Conservation (phyloP, 257 asterid species). For the Solanum lycopersicoides region DNA sequence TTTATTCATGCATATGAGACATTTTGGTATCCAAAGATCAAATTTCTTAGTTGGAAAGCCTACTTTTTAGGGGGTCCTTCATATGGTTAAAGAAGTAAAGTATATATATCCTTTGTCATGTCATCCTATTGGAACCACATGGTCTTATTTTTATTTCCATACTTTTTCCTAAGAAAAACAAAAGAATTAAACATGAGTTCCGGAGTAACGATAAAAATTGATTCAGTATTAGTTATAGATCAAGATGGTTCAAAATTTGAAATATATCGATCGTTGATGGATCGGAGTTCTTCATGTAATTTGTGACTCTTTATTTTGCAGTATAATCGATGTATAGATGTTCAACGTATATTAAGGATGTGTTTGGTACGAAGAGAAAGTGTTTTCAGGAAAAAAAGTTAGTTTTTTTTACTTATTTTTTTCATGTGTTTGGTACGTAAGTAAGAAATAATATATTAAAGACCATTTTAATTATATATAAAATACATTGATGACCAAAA, state of each 20-base stretch:
- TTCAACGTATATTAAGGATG: background rate
- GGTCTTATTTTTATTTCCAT: background rate
- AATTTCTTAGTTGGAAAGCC: conserved; percentile 41
- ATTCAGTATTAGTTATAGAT: background rate
- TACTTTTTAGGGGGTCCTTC: conserved; percentile 2
- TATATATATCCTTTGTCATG: background rate
- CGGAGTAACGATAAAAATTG: background rate
- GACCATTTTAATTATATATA: no score
- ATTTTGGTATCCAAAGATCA: conserved; percentile 38
- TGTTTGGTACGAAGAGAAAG: background rate
- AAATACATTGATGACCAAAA: no score
- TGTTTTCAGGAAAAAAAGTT: background rate
- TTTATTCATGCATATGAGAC: conserved; percentile 26
- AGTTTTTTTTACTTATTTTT: background rate
- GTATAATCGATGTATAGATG: background rate
- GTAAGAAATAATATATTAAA: background rate
- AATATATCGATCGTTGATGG: background rate
- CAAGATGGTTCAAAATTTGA: background rate
- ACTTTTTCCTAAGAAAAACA: background rate
- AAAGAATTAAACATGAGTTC: background rate
- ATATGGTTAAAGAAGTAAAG: background rate
- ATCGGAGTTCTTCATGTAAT: background rate
- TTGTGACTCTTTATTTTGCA: background rate
- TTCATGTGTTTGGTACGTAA: background rate
- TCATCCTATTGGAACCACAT: background rate